These are phyloP conservation scores for Penicillium longicatenatum DNA, from an alignment of 495 filamentous ascomycete species.

Conservation along the genomic window DNA sequence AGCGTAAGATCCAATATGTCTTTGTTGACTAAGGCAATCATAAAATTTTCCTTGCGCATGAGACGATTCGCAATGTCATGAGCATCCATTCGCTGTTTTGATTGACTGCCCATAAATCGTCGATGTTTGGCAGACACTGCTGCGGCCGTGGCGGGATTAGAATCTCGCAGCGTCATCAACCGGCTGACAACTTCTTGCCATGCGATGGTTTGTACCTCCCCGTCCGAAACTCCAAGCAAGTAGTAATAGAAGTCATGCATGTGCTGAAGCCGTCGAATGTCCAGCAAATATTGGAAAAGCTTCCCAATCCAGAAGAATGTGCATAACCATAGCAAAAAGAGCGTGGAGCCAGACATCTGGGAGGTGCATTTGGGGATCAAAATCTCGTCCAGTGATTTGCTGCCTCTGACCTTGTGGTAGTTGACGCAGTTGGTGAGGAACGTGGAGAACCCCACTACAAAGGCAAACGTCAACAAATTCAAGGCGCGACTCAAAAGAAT, in stretches of 20 bases:
- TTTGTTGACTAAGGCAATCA: conserved; percentile 96
- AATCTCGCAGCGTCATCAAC: conserved; percentile 83
- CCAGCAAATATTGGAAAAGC: conserved; percentile 71
- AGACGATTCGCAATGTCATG: conserved; percentile 96
- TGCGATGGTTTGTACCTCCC: conserved; percentile 92
- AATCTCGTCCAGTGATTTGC: conserved; percentile 74
- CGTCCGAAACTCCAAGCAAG: conserved; percentile 82
- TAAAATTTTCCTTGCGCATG: conserved; percentile 95
- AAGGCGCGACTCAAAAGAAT: conserved; percentile 72
- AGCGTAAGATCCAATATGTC: conserved; percentile 86
- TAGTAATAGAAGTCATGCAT: conserved; percentile 90
- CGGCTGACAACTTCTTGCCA: conserved; percentile 94
- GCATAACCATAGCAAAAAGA: conserved; percentile 80
- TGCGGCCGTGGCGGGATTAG: conserved; percentile 80
- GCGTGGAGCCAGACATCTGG: conserved; percentile 81
- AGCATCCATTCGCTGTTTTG: conserved; percentile 93
- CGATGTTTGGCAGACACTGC: conserved; percentile 61
- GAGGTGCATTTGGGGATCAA: conserved; percentile 79
- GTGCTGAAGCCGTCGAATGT: conserved; percentile 70
- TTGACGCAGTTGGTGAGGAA: conserved; percentile 89
- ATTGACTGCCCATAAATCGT: conserved; percentile 75
- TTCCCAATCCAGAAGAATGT: conserved; percentile 86
- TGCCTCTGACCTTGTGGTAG: conserved; percentile 72
- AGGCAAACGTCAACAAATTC: conserved; percentile 74
- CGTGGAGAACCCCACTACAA: conserved; percentile 81